phyloP scores from a whole-genome alignment of 192 early-diverging fungal species.

The Coemansia javaensis region DNA sequence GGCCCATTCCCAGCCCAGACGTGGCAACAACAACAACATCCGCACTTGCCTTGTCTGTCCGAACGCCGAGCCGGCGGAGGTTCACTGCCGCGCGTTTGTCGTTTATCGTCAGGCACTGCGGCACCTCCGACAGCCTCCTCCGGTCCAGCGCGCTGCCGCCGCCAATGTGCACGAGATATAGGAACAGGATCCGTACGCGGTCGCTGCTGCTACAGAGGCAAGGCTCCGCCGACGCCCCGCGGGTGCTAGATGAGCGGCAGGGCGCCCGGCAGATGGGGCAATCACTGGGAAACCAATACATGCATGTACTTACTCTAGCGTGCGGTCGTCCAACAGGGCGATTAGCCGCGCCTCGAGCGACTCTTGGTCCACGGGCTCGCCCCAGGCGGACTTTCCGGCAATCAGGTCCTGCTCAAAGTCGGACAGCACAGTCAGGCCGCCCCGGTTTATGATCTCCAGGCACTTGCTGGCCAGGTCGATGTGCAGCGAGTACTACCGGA shows the following conservation, averaged over 20 bases:
- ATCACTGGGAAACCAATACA: not conserved
- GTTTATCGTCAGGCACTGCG: slow-evolving; percentile 29
- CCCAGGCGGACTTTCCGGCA: slow-evolving; percentile 2
- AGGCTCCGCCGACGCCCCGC: no score
- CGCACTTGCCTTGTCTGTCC: slow-evolving; percentile 25
- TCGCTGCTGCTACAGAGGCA: slow-evolving; percentile 32
- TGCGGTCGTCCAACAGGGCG: slow-evolving; percentile 25
- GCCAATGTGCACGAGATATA: slow-evolving; percentile 35
- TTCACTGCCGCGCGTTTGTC: slow-evolving; percentile 42
- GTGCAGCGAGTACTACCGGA: slow-evolving; percentile 46
- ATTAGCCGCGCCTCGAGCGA: slow-evolving; percentile 34
- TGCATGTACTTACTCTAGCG: slow-evolving; percentile 24
- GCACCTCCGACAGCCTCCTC: slow-evolving; percentile 41
- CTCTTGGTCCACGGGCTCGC: slow-evolving; percentile 11
- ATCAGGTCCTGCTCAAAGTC: slow-evolving; percentile 52
- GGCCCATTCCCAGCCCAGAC: no score
- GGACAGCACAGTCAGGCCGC: slow-evolving; percentile 19
- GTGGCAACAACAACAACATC: no score
- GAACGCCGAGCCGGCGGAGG: slow-evolving; percentile 28
- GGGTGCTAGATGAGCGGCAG: no score
- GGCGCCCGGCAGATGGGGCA: no score
- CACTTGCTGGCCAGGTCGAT: slow-evolving; percentile 49
- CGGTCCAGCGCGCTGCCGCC: slow-evolving; percentile 32
- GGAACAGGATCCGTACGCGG: slow-evolving; percentile 31
- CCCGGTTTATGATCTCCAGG: slow-evolving; percentile 25